Base-by-base conservation (phyloP, 108 stramenopile genomes). In the Asterionellopsis glacialis region DNA sequence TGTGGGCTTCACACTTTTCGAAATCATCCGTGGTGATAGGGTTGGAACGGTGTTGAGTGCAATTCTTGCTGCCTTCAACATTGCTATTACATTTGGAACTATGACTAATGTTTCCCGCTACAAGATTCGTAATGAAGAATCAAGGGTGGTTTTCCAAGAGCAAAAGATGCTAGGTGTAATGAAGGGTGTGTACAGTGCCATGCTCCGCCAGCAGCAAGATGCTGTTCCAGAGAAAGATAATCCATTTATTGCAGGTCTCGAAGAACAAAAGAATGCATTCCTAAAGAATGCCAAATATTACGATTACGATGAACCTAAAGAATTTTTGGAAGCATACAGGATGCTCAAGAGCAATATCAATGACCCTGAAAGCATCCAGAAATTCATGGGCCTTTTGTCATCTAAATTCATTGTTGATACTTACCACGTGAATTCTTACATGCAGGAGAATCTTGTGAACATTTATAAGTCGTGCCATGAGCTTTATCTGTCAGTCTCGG, bases 91-190 rank as follows among this genome's bases (percentile, higher is more conserved):
- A 9, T 55, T 59, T 22, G 73, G 57, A 0, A 74, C 59, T 11
- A 61, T 74, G 56, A 58, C 60, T 10, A 68, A 63, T 18, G 59
- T 51, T 23, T 27, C 47, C 4, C 45, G 55, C 13, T 74, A 74
- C 62, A 74, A 74, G 67, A 68, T 49, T 16, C 61, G 66, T 12
- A 66, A 66, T 53, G 67, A 68, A 41, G 67, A 68, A 54, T 51
- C 54, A 13, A 47, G 73, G 13, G 45, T 59, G 0, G 14, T 59
- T 1, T 67, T 67, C 54, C 48, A 25, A 28, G 26, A 63, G 0
- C 19, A 26, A 4, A 62, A 63, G 41, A 27, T 63, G 15, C 26
- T 41, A 7, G 57, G 26, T 9, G 52, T 74, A 16, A 59, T 54
- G 45, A 74, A 68, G 51, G 59, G 49, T 3, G 45, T 57, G 9